Evolutionary conservation across 2,329 filamentous ascomycete species (phyloP), one percentile per base, ranked within the genome.

Genomic region (Beauveria medogensis): DNA sequence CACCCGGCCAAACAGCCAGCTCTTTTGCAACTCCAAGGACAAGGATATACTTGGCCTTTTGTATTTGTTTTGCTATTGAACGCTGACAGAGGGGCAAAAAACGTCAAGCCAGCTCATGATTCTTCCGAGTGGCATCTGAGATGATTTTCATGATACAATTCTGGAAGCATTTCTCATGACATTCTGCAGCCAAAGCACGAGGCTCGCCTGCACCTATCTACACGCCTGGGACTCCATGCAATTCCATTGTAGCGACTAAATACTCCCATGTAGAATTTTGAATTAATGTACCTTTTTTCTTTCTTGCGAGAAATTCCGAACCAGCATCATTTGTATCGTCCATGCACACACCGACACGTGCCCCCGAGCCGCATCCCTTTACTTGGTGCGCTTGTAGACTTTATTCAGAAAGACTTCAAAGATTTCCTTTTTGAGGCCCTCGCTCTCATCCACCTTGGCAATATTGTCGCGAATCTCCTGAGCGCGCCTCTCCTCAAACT

Each of bases 381-480:
- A 97, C 79, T 96, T 97, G 83, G 85, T 94, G 72, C 94, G 84
- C 86, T 96, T 96, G 84, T 97, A 97, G 72, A 99, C 97, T 84
- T 99, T 99, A 75, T 82, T 81, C 66, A 99, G 80, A 82, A 97
- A 99, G 50, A 84, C 83, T 69, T 96, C 89, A 67, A 97, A 96
- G 46, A 97, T 84, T 63, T 82, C 83, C 83, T 91, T 94, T 83
- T 95, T 97, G 70, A 99, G 77, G 18, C 94, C 94, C 65, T 89
- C 84, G 64, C 82, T 87, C 82, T 97, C 92, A 70, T 99, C 92
- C 57, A 97, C 80, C 63, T 86, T 78, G 24, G 80, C 82, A 69
- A 99, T 97, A 80, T 88, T 83, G 63, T 80, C 75, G 69, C 83
- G 83, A 67, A 99, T 83, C 73, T 94, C 89, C n/a, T 77, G 78